Conservation (phyloP, 805 yeast species). For the Nakazawaea ishiwadae region DNA sequence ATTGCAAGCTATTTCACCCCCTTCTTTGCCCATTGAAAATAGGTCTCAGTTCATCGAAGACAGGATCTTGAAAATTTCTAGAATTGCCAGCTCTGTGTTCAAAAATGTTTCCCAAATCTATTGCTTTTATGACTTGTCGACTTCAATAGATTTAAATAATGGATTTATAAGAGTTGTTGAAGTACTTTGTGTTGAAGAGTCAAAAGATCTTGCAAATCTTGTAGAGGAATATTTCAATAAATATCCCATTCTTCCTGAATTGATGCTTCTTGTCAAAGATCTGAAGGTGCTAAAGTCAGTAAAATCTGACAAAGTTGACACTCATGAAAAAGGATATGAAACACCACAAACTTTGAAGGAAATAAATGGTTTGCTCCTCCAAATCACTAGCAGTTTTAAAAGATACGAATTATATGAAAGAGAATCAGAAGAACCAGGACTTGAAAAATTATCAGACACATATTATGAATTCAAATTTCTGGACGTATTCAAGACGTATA, state of each 20-base stretch:
- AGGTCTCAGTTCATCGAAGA: background rate
- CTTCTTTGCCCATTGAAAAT: background rate
- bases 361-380: background rate
- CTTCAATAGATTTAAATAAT: constrained; percentile 1
- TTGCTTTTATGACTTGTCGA: background rate
- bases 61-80: background rate
- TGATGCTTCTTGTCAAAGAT: background rate
- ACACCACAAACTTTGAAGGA: no score
- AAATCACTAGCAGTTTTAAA: constrained; percentile 7
- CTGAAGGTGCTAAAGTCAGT: no score
- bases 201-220: background rate
- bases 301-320: no score
- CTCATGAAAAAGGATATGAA: background rate
- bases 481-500: constrained; percentile 19
- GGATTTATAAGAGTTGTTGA: background rate
- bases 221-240: constrained; percentile 4
- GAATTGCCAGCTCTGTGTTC: no score
- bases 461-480: constrained; percentile 19
- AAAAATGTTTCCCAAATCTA: background rate
- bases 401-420: constrained; percentile 8
- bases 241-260: constrained; percentile 8
- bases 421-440: background rate
- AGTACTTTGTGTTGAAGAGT: constrained; percentile 1
- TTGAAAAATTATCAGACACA: background rate
- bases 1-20: background rate